Base-by-base conservation (phyloP, 2,329 filamentous ascomycete genomes). In the Exophiala sp. region DNA sequence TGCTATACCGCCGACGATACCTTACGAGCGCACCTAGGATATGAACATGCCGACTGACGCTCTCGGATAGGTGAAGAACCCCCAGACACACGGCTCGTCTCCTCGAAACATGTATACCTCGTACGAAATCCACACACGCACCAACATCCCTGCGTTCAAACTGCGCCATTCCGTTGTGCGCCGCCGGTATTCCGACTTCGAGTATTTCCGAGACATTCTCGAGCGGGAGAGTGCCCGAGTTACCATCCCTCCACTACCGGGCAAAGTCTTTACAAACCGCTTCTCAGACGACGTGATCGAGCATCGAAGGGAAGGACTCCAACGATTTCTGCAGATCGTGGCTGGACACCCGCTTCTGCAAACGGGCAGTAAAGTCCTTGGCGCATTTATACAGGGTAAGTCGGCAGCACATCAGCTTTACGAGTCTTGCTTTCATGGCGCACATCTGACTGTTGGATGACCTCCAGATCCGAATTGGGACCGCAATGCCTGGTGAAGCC, bases 221-320 rank as follows among this genome's bases (percentile, higher is more conserved):
- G 93, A 98, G 79, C 84, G 93, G 61, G 93, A 98, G 73, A 87
- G 82, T 62, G 90, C 90, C 51, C 50, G 58, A 43, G 93, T 98
- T 51, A 95, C 89, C 18, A 98, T 98, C 64, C 93, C 93, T 0
- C 91, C 93, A 3, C 74, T 98, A 57, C 93, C 93, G 0, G 93
- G 93, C 44, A 98, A 97, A 72, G 93, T 98, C 48, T 96, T 97
- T 63, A 95, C 91, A 44, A 97, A 97, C 70, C 82, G 93, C 40
- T 98, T 98, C 74, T 94, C 87, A 64, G 93, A 98, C 72, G 90
- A 95, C 67, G 91, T 98, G 64, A 98, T 98, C 67, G 93, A 97
- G 75, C 88, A 94, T 65, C 78, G 93, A 47, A 78, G 91, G 57
- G 87, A 91, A 61, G 93, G 93, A 1, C 74, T 98, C 59, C 90